Evolutionary conservation across 1,284 basidiomycete genomes (phyloP).

Genomic region (Veloporphyrellus conicus): DNA sequence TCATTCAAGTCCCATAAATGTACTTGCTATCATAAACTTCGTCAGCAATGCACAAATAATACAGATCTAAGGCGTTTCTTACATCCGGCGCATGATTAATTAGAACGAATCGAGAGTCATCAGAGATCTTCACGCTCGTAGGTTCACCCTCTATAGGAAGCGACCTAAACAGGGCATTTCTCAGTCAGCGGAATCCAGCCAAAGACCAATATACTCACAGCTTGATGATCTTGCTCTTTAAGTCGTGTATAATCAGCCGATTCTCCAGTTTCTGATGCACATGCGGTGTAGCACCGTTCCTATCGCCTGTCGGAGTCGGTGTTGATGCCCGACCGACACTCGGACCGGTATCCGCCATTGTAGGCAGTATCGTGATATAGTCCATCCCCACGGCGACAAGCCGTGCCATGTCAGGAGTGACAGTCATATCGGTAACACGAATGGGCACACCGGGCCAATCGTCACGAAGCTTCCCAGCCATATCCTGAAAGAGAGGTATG

Average conservation of each 20-base stretch:
- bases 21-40: constrained; percentile 61
- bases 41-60: constrained; percentile 7
- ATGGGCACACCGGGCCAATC: constrained; percentile 74
- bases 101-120: constrained; percentile 82
- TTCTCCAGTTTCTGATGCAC: constrained; percentile 47
- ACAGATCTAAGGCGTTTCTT: constrained; percentile 35
- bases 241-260: constrained; percentile 72
- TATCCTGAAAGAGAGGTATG: constrained; percentile 48
- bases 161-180: constrained; percentile 43
- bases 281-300: constrained; percentile 35
- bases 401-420: constrained; percentile 81
- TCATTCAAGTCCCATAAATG: constrained; percentile 79
- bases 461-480: constrained; percentile 66
- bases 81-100: constrained; percentile 86
- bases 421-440: constrained; percentile 81
- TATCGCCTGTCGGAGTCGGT: constrained; percentile 35
- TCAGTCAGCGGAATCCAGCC: constrained; percentile 12
- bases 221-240: constrained; percentile 59
- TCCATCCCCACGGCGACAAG: constrained; percentile 81
- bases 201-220: constrained; percentile 45
- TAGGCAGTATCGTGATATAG: constrained; percentile 30
- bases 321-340: constrained; percentile 36
- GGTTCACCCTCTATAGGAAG: constrained; percentile 71
- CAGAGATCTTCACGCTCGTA: constrained; percentile 84
- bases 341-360: constrained; percentile 30